phyloP scores from a whole-genome alignment of 768 basidiomycete genomes.

The Gymnopilus junonius region DNA sequence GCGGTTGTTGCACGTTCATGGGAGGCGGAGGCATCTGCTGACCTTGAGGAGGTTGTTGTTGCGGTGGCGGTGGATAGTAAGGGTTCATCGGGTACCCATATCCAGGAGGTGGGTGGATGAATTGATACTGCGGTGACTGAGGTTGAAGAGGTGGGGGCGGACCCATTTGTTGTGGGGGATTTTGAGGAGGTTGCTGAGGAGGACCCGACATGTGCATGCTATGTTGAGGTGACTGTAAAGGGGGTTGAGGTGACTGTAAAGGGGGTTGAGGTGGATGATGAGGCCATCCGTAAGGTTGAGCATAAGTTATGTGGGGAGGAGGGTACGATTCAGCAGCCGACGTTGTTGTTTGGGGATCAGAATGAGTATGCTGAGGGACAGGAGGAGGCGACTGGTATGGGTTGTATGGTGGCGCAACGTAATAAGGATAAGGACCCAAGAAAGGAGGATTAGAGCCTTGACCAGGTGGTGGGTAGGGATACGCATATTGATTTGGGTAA shows the following conservation, averaged over 20 bases:
- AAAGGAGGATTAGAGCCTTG: conserved; percentile 43
- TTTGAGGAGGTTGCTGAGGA: conserved; percentile 35
- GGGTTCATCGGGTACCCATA: conserved; percentile 35
- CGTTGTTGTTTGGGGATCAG: conserved; percentile 34
- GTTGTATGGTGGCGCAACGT: conserved; percentile 36
- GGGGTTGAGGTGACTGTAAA: conserved; percentile 32
- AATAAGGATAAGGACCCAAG: conserved; percentile 47
- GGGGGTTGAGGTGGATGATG: conserved; percentile 36
- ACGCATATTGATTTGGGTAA: conserved; percentile 53
- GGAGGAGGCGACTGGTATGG: conserved; percentile 34
- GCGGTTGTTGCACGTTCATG: conserved; percentile 17
- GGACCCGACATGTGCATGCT: conserved; percentile 33
- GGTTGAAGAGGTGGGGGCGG: conserved; percentile 30
- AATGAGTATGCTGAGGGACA: not conserved
- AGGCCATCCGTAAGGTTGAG: conserved; percentile 40
- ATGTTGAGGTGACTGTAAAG: conserved; percentile 36
- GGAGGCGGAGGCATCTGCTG: conserved; percentile 32
- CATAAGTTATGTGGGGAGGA: conserved; percentile 34
- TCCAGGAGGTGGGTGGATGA: conserved; percentile 33
- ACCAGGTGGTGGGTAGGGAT: conserved; percentile 50
- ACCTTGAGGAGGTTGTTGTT: conserved; percentile 23
- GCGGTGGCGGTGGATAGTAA: conserved; percentile 32
- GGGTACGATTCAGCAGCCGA: conserved; percentile 39
- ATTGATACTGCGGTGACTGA: conserved; percentile 40
- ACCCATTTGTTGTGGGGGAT: conserved; percentile 23